Base-by-base conservation (phyloP, 2,329 filamentous ascomycete genomes). In the Paraconiothyrium brasiliense region DNA sequence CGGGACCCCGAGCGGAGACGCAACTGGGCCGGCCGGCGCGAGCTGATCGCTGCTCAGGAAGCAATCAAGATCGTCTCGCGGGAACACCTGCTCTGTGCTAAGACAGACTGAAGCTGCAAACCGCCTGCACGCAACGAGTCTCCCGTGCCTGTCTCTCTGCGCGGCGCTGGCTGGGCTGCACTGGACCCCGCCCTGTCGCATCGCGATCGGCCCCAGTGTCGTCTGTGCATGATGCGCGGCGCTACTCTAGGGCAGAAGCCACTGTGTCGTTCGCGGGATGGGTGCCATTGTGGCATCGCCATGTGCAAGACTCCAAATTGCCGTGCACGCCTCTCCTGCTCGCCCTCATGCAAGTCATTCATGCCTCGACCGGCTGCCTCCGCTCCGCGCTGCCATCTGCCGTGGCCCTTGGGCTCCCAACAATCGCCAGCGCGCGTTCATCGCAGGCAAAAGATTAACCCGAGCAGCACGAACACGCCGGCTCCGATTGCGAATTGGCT, bases 1-100 rank as follows among this genome's bases (percentile, higher is more conserved):
- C 70, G 65, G 65, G 68, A 60, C 64, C 57, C 55, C 61, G 56
- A 57, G 46, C 54, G 67, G 61, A 61, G 62, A 63, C 66, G 67
- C 66, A 68, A 65, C 65, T 63, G 47, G 47, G 61, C n/a, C 67
- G 61, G 63, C 64, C 64, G 63, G 66, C 60, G 57, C 60, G 57
- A 66, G 67, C 68, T 1, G 69, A 74, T 75, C 70, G 63, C 61
- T 70, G 67, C 62, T 57, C 16, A 11, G 14, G n/a, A 57, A 61
- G 57, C 63, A 20, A 20, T 20, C 20, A 20, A 20, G 39, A 41
- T 41, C 39, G 39, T 41, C 39, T n/a, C 14, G 39, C 44, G 22
- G 44, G 67, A 73, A 75, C 71, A 54, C 58, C 65, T 68, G 72
- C 68, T 71, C 70, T 65, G 63, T 65, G 67, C 64, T 43, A 57